These are phyloP conservation scores for Entomortierella chlamydospora DNA, from an alignment of 192 early-diverging fungal species.

Conservation along the genomic window DNA sequence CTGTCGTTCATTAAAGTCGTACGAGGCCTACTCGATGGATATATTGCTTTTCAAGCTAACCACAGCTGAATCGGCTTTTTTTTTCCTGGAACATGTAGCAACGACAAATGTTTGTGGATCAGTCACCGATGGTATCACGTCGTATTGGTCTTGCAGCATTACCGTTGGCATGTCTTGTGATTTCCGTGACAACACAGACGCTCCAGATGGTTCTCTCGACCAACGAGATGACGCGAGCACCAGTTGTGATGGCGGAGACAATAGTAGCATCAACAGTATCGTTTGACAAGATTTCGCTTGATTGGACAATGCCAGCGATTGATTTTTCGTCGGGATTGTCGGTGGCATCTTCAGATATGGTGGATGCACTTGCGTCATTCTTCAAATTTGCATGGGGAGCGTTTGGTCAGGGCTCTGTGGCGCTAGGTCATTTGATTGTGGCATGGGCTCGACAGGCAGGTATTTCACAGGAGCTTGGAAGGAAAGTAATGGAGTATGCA, in stretches of 20 bases:
- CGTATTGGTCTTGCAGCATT: conserved; percentile 85
- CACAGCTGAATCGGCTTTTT: background rate
- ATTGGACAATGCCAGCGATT: conserved; percentile 20
- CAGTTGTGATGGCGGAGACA: conserved; percentile 20
- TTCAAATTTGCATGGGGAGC: conserved; percentile 18
- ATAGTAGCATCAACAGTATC: conserved; percentile 26
- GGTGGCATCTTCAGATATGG: conserved; percentile 19
- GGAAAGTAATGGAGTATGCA: conserved; percentile 57
- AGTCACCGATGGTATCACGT: conserved; percentile 79
- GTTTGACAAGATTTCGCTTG: conserved; percentile 26
- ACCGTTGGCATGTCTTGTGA: conserved; percentile 82
- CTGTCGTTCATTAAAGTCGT: too few relatives aligned
- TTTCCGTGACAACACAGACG: conserved; percentile 64
- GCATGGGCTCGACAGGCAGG: conserved; percentile 12
- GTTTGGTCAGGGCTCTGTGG: conserved; percentile 4
- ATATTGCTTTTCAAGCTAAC: too few relatives aligned
- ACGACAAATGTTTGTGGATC: conserved; percentile 71
- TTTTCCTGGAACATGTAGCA: conserved; percentile 18
- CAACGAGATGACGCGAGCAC: conserved; percentile 5
- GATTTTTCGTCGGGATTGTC: conserved; percentile 29
- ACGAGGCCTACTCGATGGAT: too few relatives aligned
- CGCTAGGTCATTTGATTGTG: conserved; percentile 4
- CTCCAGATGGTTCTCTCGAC: conserved; percentile 41
- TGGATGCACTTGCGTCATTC: conserved; percentile 28
- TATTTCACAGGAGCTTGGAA: conserved; percentile 31